phyloP scores from a whole-genome alignment of 2,329 filamentous ascomycete species.

The Exophiala xenobiotica region DNA sequence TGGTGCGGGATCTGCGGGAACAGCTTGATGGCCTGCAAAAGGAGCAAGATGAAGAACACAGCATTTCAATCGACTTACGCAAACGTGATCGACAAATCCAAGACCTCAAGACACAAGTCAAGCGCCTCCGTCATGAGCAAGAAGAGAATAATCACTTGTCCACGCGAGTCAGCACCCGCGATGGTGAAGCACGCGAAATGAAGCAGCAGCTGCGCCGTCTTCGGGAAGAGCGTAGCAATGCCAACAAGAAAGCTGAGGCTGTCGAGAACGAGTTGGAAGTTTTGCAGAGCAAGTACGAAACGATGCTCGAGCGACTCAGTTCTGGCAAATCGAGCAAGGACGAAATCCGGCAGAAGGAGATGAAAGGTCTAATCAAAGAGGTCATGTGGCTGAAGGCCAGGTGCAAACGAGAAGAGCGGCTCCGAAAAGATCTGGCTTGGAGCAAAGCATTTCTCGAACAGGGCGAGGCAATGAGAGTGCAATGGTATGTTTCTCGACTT shows the following conservation, averaged over 20 bases:
- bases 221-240: slow-evolving; percentile 47
- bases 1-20: slow-evolving; percentile 53
- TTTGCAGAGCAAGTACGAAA: slow-evolving; percentile 62
- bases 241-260: slow-evolving; percentile 42
- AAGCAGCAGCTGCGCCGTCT: slow-evolving; percentile 64
- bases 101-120: slow-evolving; percentile 58
- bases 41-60: slow-evolving; percentile 60
- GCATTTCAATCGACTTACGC: slow-evolving; percentile 68
- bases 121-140: slow-evolving; percentile 54
- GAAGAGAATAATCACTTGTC: slow-evolving; percentile 57
- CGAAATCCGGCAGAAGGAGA: slow-evolving; percentile 59
- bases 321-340: slow-evolving; percentile 40
- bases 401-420: slow-evolving; percentile 74
- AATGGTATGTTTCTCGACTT: slow-evolving; percentile 68
- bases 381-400: slow-evolving; percentile 86
- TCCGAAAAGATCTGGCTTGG: slow-evolving; percentile 77
- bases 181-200: slow-evolving; percentile 60
- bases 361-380: slow-evolving; percentile 81
- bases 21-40: slow-evolving; percentile 50
- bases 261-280: slow-evolving; percentile 45
- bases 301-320: slow-evolving; percentile 52
- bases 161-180: slow-evolving; percentile 68
- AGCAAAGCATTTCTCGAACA: slow-evolving; percentile 86
- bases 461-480: slow-evolving; percentile 60
- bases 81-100: slow-evolving; percentile 68